These are phyloP conservation scores for Papilionanthe hybrid DNA, from an alignment of 116 monocot genomes.

Conservation along the genomic window DNA sequence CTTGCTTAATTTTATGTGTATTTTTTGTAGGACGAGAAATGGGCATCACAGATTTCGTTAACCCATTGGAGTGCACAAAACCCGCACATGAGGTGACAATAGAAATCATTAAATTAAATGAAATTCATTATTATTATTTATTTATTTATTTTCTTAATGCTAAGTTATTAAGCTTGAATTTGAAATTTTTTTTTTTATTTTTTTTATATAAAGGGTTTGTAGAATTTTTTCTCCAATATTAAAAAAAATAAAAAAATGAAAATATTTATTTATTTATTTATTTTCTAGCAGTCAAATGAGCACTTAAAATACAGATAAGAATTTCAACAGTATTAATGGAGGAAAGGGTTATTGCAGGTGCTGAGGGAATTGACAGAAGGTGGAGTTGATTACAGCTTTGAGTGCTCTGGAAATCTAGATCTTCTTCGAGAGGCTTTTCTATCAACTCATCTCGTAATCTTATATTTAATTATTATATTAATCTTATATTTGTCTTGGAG, in stretches of 20 bases:
- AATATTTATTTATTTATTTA: too few species aligned
- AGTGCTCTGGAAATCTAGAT: conserved; percentile 65
- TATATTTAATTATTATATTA: background rate
- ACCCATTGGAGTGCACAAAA: conserved; percentile 42
- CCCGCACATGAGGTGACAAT: conserved; percentile 53
- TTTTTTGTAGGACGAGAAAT: conserved; percentile 38
- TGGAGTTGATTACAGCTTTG: conserved; percentile 90
- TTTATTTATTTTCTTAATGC: background rate
- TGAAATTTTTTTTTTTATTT: too few species aligned
- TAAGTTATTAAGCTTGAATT: background rate
- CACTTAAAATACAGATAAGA: too few species aligned
- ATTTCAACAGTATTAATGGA: background rate
- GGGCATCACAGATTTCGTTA: conserved; percentile 86
- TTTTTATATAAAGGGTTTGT: too few species aligned
- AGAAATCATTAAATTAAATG: background rate
- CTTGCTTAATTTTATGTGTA: background rate
- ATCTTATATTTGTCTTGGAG: too few species aligned
- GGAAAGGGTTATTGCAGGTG: conserved; percentile 21
- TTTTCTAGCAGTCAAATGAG: too few species aligned
- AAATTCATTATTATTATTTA: too few species aligned
- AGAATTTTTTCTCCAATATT: too few species aligned
- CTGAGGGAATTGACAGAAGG: conserved; percentile 65
- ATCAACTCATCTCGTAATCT: conserved; percentile 70
- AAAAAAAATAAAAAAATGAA: too few species aligned
- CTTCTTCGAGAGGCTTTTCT: conserved; percentile 72